Evolutionary conservation across 164 flowering plant genomes (phyloP), one percentile per base, ranked within the genome.

Genomic region (Liquidambar formosana): DNA sequence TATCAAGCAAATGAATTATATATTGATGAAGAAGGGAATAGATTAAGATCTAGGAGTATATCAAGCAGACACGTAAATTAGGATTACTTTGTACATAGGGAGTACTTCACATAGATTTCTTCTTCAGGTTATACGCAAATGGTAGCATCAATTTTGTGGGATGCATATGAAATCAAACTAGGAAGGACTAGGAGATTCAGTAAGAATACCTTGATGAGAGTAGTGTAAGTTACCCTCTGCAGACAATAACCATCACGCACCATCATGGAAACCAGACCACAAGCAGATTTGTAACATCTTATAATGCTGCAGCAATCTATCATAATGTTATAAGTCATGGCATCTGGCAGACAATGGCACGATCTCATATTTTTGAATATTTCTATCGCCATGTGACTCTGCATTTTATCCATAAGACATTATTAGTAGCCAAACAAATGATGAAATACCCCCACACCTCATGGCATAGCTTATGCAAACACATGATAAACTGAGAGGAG

Each of bases 301-400:
- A 73, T 65, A 67, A 60, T 56, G 73, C 85, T 78, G 74, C 96
- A 93, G 69, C 94, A 87, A 68, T 90, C 86, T 49, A 93, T 79
- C 99, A 95, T 88, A 70, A 90, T 88, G 76, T 65, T 79, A 77
- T 89, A 95, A 23, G 97, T 95, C 19, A 69, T 77, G 52, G 78
- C 79, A 79, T 91, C 79, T 23, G 81, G 86, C 47, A 69, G 83
- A 68, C 81, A 33, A 57, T 85, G 87, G 71, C 49, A 58, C 63
- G 60, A 49, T 70, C 71, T 89, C 97, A 95, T 88, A 4, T 64
- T 69, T 74, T 75, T 85, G 76, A 95, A 95, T 63, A 88, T 65
- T 43, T 83, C 70, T 54, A 81, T 65, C 8, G 91, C 97, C 75
- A 60, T 76, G 69, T 73, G 69, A 82, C 66, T 78, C 99, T 94